phyloP scores from a whole-genome alignment of 1,284 basidiomycete genomes.

The Cryptococcus sp. region DNA sequence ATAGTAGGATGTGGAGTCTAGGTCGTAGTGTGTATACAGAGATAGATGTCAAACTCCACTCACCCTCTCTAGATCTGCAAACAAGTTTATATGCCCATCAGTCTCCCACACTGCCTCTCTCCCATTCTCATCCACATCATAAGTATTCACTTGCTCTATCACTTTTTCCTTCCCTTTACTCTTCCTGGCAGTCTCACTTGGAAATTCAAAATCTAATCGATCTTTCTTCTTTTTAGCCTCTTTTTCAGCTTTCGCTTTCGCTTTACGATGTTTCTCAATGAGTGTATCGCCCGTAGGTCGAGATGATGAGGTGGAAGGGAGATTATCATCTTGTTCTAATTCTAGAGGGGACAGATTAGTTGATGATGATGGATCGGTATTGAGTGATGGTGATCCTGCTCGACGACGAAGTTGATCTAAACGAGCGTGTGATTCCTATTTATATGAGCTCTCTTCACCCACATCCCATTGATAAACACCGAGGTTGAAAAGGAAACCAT shows the following conservation, averaged over 20 bases:
- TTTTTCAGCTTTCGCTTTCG: slow-evolving; percentile 27
- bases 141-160: slow-evolving; percentile 7
- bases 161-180: slow-evolving; percentile 18
- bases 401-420: neutral
- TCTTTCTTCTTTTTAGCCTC: slow-evolving; percentile 16
- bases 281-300: slow-evolving; percentile 10
- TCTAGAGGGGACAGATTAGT: neutral
- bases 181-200: slow-evolving; percentile 23
- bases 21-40: neutral
- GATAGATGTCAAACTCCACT: slow-evolving; percentile 7
- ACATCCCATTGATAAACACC: neutral
- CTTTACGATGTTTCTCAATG: slow-evolving; percentile 28
- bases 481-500: neutral
- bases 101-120: slow-evolving; percentile 15
- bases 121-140: slow-evolving; percentile 8
- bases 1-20: neutral
- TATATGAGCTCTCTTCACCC: neutral
- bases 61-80: slow-evolving; percentile 41
- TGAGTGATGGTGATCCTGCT: slow-evolving; percentile 2
- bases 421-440: neutral
- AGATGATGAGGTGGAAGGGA: slow-evolving; percentile 26
- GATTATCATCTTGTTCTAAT: slow-evolving; percentile 16
- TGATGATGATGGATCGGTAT: neutral
- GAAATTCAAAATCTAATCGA: slow-evolving; percentile 44
- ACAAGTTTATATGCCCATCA: slow-evolving; percentile 46